Conservation (phyloP, 2,329 filamentous ascomycete genomes). For the Monilinia vaccinii-corymbosi region DNA sequence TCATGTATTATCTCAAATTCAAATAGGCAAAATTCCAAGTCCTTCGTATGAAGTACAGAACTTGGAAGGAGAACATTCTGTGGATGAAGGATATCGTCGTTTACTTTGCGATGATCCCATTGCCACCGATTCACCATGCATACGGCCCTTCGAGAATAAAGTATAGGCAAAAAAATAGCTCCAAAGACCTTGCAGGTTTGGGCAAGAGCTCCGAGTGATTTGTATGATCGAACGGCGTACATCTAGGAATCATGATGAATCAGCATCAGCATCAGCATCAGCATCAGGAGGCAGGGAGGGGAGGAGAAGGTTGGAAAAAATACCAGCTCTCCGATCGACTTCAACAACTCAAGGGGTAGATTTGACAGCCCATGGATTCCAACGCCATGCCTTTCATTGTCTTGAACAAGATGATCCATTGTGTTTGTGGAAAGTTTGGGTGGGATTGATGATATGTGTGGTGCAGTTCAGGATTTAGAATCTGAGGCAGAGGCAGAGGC, state of each 20-base stretch:
- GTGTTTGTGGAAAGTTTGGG: neutral
- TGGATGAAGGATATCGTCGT: neutral
- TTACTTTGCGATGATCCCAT: neutral
- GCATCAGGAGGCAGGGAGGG: neutral
- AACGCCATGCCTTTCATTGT: neutral
- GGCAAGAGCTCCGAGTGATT: neutral
- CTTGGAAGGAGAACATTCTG: neutral
- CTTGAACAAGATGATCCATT: neutral
- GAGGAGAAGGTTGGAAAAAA: neutral
- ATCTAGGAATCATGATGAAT: neutral
- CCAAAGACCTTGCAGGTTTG: neutral
- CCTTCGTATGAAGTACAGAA: neutral
- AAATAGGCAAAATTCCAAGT: neutral
- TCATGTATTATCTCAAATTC: neutral
- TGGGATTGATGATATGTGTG: neutral
- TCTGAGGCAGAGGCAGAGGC: no score
- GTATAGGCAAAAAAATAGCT: neutral
- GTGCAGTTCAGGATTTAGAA: no score
- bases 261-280: no score
- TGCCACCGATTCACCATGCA: neutral
- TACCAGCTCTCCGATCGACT: neutral
- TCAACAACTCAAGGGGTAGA: neutral
- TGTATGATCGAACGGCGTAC: neutral
- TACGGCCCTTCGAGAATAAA: neutral
- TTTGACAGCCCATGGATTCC: neutral